A percentile compares a stretch with the other conserved stretches of the same genome.
These are phyloP conservation scores for Gnaphalium uliginosum DNA, from an alignment of 129 eudicot species.

Conservation along the genomic window DNA sequence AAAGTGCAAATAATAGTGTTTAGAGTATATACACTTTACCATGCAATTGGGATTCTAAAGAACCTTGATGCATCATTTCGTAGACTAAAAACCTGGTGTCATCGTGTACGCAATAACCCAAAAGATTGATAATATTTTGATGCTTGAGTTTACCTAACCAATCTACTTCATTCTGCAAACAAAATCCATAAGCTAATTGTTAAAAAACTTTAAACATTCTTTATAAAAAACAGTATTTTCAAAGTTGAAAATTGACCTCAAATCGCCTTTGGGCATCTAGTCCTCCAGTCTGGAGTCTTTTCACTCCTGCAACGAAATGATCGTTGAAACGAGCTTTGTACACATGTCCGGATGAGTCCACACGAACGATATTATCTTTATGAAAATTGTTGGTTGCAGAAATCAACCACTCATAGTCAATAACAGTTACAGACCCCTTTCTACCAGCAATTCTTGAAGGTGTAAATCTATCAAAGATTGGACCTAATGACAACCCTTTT, in stretches of 20 bases:
- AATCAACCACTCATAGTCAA: slow-evolving; percentile 70
- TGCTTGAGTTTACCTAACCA: slow-evolving; percentile 82
- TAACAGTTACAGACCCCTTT: slow-evolving; percentile 62
- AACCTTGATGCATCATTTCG: slow-evolving; percentile 91
- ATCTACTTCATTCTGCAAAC: slow-evolving; percentile 84
- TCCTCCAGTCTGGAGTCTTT: slow-evolving; percentile 54
- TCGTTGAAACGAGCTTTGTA: slow-evolving; percentile 80
- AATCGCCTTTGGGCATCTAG: slow-evolving; percentile 64
- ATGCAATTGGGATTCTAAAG: slow-evolving; percentile 79
- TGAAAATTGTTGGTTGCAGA: slow-evolving; percentile 81
- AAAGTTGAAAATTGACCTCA: slow-evolving; percentile 47
- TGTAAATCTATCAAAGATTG: slow-evolving; percentile 58
- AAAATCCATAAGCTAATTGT: slow-evolving; percentile 13
- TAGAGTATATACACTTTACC: slow-evolving; percentile 47
- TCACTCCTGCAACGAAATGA: slow-evolving; percentile 61
- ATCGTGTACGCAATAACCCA: slow-evolving; percentile 75
- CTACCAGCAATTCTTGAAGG: slow-evolving; percentile 59
- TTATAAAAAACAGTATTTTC: not conserved
- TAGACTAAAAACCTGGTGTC: slow-evolving; percentile 67
- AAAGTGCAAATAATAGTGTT: not conserved
- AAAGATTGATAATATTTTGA: slow-evolving; percentile 75
- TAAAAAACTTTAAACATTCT: not conserved
- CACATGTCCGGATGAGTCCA: slow-evolving; percentile 63
- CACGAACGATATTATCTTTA: slow-evolving; percentile 59
- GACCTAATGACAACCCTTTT: slow-evolving; percentile 66